These are phyloP conservation scores for Aegilops tauschii DNA, from an alignment of 176 grass and related monocot genomes.

Conservation along the genomic window DNA sequence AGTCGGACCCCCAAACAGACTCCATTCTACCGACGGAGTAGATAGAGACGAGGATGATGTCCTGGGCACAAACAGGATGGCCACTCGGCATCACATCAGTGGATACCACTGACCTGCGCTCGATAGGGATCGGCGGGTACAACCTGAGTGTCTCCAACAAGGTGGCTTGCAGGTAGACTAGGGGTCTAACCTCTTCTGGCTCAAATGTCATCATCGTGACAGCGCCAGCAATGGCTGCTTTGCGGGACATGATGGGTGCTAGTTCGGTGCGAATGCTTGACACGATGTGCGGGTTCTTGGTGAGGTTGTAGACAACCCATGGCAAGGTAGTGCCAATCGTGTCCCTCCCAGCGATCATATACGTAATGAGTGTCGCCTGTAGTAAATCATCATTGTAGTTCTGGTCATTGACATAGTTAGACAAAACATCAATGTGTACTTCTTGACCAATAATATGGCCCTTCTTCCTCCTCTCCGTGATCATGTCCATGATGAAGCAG, in stretches of 20 bases:
- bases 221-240: background rate
- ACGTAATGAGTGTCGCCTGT: background rate
- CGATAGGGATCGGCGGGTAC: background rate
- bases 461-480: background rate
- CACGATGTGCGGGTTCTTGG: background rate
- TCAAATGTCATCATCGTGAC: background rate
- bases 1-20: background rate
- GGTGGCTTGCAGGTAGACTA: background rate
- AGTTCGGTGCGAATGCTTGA: background rate
- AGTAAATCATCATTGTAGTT: background rate
- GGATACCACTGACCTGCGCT: background rate
- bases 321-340: background rate
- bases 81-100: background rate
- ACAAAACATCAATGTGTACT: background rate
- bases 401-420: background rate
- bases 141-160: background rate
- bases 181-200: background rate
- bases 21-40: background rate
- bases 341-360: background rate
- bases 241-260: background rate
- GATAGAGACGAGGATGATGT: background rate
- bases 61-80: background rate
- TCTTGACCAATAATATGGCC: background rate
- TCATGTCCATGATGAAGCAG: background rate
- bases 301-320: background rate